These are phyloP conservation scores for Cytospora mali DNA, from an alignment of 2,329 filamentous ascomycete species.

Conservation along the genomic window DNA sequence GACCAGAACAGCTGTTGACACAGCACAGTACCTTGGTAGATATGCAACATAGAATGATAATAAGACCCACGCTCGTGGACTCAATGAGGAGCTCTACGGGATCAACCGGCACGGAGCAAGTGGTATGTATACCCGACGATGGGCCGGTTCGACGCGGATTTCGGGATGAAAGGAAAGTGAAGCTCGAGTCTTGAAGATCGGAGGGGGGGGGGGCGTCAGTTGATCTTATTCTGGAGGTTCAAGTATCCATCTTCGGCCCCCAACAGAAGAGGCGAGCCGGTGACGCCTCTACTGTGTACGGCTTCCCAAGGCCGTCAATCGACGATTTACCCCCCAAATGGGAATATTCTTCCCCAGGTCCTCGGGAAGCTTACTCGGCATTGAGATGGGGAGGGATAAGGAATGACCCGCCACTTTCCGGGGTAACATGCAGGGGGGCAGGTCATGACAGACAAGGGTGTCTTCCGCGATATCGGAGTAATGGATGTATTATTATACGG, in stretches of 20 bases:
- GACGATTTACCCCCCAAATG: no score
- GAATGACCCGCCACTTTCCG: slow-evolving; percentile 24
- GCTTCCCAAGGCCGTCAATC: slow-evolving; percentile 20
- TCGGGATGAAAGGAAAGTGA: background rate
- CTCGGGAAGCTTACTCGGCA: slow-evolving; percentile 24
- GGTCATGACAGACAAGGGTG: background rate
- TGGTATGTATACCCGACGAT: background rate
- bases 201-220: background rate
- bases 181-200: no score
- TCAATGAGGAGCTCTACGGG: background rate
- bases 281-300: no score
- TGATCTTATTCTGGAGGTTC: background rate
- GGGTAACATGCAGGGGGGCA: slow-evolving; percentile 4
- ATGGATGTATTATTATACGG: no score
- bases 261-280: background rate
- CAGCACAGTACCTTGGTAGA: background rate
- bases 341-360: no score
- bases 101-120: background rate
- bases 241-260: background rate
- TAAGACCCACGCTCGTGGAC: background rate
- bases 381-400: slow-evolving; percentile 15
- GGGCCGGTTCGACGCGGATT: background rate
- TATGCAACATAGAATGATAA: background rate
- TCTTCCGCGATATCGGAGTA: slow-evolving; percentile 19
- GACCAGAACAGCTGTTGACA: background rate